Evolutionary conservation across 2,329 filamentous ascomycete genomes (phyloP).

Genomic region (Aspergillus nomiae): DNA sequence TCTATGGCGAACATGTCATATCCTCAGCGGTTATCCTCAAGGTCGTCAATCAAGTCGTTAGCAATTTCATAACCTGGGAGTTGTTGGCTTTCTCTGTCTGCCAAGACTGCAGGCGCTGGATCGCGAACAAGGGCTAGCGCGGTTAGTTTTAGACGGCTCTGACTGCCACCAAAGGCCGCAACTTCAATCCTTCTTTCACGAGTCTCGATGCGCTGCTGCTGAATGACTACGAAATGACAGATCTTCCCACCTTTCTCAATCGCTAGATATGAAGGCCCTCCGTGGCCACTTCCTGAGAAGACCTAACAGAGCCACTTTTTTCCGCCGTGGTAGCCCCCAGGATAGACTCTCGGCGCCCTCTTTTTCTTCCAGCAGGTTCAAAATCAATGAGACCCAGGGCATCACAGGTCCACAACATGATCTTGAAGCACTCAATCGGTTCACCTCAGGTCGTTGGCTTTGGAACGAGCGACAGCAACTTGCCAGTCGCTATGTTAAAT

Average conservation of each 20-base stretch:
- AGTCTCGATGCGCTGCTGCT: constrained; percentile 1
- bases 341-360: constrained; percentile 3
- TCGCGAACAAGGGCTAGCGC: no score
- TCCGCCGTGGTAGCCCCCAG: constrained; percentile 1
- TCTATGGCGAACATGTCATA: no score
- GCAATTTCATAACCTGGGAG: no score
- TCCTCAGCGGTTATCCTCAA: no score
- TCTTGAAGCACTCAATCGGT: constrained; percentile 19
- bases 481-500: constrained; percentile 32
- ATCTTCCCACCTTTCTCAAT: constrained; percentile 9
- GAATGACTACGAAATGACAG: constrained; percentile 7
- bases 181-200: no score
- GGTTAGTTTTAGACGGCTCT: no score
- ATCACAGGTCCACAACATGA: constrained; percentile 21
- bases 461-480: constrained; percentile 37
- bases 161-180: no score
- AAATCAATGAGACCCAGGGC: constrained; percentile 6
- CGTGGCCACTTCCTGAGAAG: constrained; percentile 5
- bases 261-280: constrained; percentile 8
- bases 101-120: no score
- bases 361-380: background rate
- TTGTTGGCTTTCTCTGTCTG: no score
- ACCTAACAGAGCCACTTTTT: constrained; percentile 5
- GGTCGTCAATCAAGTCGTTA: no score
- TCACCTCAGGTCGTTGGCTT: constrained; percentile 37